phyloP scores from a whole-genome alignment of 176 grass and related monocot genomes.

The Poa pratensis region DNA sequence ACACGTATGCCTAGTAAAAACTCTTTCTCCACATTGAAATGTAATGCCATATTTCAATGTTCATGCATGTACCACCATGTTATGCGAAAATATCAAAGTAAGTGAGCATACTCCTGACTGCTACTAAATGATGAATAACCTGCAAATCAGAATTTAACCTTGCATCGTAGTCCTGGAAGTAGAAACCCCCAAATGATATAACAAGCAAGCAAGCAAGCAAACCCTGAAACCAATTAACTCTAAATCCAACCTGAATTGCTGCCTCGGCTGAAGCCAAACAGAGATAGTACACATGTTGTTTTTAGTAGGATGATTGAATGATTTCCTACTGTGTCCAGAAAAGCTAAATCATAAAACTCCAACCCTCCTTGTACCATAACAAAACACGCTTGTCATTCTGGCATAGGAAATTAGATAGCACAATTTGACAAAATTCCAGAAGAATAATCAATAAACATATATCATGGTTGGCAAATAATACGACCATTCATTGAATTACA shows the following conservation, averaged over 20 bases:
- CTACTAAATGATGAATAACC: background rate
- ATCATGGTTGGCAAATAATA: no score
- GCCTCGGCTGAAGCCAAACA: constrained; percentile 7
- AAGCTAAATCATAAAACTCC: no score
- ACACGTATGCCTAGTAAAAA: no score
- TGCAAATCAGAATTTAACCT: background rate
- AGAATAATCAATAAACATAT: no score
- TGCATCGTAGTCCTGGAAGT: background rate
- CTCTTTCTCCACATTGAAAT: background rate
- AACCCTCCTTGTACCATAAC: no score
- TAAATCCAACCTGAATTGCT: background rate
- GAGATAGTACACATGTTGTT: background rate
- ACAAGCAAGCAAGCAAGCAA: background rate
- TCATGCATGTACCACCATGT: background rate
- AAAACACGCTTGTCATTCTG: no score
- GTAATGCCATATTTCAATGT: background rate
- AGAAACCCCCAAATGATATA: background rate
- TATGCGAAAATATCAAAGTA: constrained; percentile 1
- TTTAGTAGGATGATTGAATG: no score
- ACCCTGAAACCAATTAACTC: background rate
- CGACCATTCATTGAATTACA: no score
- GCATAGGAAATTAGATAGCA: no score
- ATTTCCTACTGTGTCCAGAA: no score
- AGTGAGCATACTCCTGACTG: background rate
- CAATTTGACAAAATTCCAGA: no score